A percentile compares a stretch with the other conserved stretches of the same genome.
phyloP scores from a whole-genome alignment of 331 rosid species.

The Rosa hybrid region DNA sequence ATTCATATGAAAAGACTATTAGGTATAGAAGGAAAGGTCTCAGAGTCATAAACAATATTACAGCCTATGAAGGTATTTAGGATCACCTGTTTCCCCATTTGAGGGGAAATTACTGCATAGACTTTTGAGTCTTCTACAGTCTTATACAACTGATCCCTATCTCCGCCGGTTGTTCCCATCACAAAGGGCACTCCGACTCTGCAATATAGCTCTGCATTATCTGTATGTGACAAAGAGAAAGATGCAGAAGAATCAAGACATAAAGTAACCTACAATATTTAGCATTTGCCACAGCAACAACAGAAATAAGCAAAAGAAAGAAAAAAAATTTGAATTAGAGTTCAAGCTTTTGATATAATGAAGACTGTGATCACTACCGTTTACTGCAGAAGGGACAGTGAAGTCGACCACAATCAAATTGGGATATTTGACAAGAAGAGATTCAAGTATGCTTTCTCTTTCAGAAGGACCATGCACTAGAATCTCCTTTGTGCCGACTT shows the following conservation, averaged over 20 bases:
- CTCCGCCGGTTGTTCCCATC: constrained; percentile 96
- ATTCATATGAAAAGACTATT: constrained; percentile 22
- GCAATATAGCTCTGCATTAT: constrained; percentile 82
- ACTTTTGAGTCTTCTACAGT: constrained; percentile 63
- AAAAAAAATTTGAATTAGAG: neutral
- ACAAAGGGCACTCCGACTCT: constrained; percentile 90
- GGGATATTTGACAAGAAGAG: constrained; percentile 57
- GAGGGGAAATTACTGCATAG: constrained; percentile 93
- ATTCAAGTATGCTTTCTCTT: constrained; percentile 63
- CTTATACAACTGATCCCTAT: constrained; percentile 58
- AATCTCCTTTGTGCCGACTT: constrained; percentile 64
- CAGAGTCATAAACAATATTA: neutral
- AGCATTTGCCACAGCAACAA: neutral
- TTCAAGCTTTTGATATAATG: neutral
- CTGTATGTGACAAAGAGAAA: constrained; percentile 41
- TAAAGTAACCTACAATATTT: neutral
- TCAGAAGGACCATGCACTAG: constrained; percentile 77
- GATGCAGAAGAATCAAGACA: neutral
- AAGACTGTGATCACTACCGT: constrained; percentile 43
- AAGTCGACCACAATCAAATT: constrained; percentile 85
- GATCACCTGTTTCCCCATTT: constrained; percentile 93
- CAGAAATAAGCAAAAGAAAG: neutral
- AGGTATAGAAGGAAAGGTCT: constrained; percentile 30
- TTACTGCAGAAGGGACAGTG: constrained; percentile 83
- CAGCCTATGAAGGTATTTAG: constrained; percentile 10